These are phyloP conservation scores for Stachybotrys chartarum DNA, from an alignment of 2,329 filamentous ascomycete genomes.

Conservation along the genomic window DNA sequence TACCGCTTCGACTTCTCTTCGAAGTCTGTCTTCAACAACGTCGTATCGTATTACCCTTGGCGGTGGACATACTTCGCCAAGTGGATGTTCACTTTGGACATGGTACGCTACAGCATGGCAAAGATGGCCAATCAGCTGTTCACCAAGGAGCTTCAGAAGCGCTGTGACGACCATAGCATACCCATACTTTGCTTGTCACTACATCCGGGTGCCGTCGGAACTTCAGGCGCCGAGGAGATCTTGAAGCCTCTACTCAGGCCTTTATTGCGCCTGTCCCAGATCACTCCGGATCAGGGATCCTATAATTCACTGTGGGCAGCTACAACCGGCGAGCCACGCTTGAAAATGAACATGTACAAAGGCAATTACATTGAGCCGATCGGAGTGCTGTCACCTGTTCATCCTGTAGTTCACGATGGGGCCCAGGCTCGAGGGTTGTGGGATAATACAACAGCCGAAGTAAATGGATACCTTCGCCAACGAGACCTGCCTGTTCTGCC, in stretches of 20 bases:
- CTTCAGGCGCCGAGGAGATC: neutral
- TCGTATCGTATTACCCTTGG: neutral
- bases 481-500: no score
- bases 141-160: neutral
- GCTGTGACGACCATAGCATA: neutral
- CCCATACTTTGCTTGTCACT: neutral
- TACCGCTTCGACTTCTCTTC: slow-evolving; percentile 12
- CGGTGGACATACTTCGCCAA: neutral
- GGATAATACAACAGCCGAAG: neutral
- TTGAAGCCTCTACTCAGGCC: neutral
- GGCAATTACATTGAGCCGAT: neutral
- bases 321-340: neutral
- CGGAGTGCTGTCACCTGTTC: neutral
- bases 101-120: neutral
- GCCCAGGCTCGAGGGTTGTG: neutral
- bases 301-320: neutral
- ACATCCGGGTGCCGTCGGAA: neutral
- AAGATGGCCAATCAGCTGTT: neutral
- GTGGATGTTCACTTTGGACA: neutral
- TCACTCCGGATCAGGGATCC: neutral
- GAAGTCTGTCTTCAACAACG: neutral
- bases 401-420: neutral
- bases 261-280: neutral
- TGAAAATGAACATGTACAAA: neutral
- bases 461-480: no score